phyloP scores from a whole-genome alignment of 2,329 filamentous ascomycete species.

The Alternaria dauci region DNA sequence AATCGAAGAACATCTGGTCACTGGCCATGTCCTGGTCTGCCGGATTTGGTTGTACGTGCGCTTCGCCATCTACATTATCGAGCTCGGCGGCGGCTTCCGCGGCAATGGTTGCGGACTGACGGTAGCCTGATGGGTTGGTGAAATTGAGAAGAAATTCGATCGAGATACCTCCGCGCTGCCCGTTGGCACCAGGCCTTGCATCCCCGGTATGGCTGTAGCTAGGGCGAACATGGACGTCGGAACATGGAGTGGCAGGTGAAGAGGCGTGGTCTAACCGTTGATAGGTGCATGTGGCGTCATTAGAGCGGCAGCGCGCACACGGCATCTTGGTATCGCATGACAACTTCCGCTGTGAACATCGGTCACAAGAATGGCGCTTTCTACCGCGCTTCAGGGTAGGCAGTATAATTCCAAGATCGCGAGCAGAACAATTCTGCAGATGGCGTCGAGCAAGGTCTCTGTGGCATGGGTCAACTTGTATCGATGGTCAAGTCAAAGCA shows the following conservation, averaged over 20 bases:
- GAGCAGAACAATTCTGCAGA: background rate
- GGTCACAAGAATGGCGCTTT: background rate
- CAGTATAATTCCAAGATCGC: background rate
- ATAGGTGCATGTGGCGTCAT: background rate
- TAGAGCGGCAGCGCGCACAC: background rate
- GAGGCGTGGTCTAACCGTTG: background rate
- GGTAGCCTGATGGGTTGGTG: background rate
- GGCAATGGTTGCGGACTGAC: background rate
- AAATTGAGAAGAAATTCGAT: background rate
- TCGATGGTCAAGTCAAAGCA: background rate
- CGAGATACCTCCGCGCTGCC: background rate
- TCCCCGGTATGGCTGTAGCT: background rate
- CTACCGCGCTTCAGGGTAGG: background rate
- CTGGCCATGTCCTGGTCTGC: background rate
- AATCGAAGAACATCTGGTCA: background rate
- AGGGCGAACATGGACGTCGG: background rate
- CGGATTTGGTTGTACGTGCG: background rate
- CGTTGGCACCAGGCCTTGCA: no score
- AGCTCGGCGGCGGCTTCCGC: background rate
- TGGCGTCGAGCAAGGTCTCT: slow-evolving; percentile 1
- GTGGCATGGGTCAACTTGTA: background rate
- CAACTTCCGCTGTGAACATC: background rate
- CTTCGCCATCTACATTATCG: background rate
- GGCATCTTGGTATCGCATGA: background rate
- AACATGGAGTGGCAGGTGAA: background rate